Conservation (phyloP, 2,329 filamentous ascomycete species). For the Metarhizium humberi region DNA sequence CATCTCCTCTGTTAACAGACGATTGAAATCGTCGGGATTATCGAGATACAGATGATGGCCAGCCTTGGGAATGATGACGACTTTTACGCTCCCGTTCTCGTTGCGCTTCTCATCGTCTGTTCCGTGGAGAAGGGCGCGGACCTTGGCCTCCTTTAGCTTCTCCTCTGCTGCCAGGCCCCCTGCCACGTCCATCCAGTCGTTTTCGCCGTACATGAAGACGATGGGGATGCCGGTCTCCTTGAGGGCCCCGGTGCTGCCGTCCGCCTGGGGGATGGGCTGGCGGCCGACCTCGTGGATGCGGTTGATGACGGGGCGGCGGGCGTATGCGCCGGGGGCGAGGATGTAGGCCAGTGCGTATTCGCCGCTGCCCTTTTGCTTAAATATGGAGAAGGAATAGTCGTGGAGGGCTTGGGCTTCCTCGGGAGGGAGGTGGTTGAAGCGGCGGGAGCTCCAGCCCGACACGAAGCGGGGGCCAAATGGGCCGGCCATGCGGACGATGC, state of each 20-base stretch:
- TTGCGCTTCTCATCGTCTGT: constrained; percentile 56
- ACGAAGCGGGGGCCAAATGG: constrained; percentile 86
- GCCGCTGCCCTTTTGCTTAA: constrained; percentile 82
- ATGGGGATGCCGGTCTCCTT: constrained; percentile 66
- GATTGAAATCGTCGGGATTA: constrained; percentile 49
- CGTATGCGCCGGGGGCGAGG: constrained; percentile 87
- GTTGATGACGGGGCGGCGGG: constrained; percentile 76
- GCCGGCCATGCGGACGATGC: constrained; percentile 76
- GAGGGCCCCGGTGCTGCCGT: constrained; percentile 11
- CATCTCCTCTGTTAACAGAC: constrained; percentile 42
- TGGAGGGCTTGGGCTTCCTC: constrained; percentile 79
- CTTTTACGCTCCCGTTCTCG: constrained; percentile 76
- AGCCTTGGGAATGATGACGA: constrained; percentile 60
- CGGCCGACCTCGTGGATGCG: constrained; percentile 80
- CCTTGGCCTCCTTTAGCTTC: constrained; percentile 62
- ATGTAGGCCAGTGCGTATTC: constrained; percentile 92
- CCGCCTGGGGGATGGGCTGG: constrained; percentile 39
- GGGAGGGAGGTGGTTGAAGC: constrained; percentile 79
- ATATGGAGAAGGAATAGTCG: constrained; percentile 89
- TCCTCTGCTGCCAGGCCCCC: constrained; percentile 75
- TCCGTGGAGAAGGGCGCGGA: constrained; percentile 49
- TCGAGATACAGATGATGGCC: constrained; percentile 53
- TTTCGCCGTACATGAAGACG: constrained; percentile 91
- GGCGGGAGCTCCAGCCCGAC: constrained; percentile 86
- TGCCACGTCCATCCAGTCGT: constrained; percentile 97